Percentiles rank a stretch among this genome's conserved stretches.
Conservation (phyloP, 164 flowering plant genomes). For the Vitis rotundifolia region DNA sequence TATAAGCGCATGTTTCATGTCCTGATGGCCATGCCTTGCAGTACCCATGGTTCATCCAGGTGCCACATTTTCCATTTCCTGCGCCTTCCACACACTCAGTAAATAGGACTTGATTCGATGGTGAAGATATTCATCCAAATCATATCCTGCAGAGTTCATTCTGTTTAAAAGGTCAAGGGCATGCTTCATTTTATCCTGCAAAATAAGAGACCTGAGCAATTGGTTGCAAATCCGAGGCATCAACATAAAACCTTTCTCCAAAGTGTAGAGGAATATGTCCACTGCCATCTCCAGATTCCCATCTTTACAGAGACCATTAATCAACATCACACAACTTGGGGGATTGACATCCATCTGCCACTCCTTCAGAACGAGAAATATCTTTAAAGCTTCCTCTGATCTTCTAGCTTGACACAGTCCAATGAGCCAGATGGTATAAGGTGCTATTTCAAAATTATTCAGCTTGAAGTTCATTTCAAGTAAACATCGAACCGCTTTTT, state of each 20-base stretch:
- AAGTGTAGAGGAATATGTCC: constrained; percentile 55
- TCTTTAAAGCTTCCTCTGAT: constrained; percentile 55
- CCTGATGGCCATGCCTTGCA: too few relatives aligned
- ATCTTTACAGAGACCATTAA: constrained; percentile 44
- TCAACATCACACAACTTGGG: constrained; percentile 66
- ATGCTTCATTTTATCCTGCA: constrained; percentile 26
- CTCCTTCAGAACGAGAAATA: constrained; percentile 56
- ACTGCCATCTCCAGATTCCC: constrained; percentile 49
- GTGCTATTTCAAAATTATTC: constrained; percentile 45
- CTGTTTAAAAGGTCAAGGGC: constrained; percentile 39
- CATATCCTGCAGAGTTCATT: constrained; percentile 60
- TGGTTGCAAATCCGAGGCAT: constrained; percentile 47
- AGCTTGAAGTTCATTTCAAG: constrained; percentile 52
- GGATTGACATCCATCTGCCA: constrained; percentile 41
- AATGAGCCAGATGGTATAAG: constrained; percentile 63
- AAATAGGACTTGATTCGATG: constrained; percentile 33
- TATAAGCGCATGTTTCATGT: too few relatives aligned
- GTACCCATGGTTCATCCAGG: too few relatives aligned
- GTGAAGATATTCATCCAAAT: constrained; percentile 42
- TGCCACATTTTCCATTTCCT: too few relatives aligned
- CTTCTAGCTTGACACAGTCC: constrained; percentile 59
- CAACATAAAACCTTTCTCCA: constrained; percentile 53
- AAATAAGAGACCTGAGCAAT: constrained; percentile 48
- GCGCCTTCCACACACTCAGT: not conserved
- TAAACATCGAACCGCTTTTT: constrained; percentile 47